Percentiles rank a stretch among this genome's conserved stretches.
phyloP scores from a whole-genome alignment of 2,329 filamentous ascomycete species.

The Monilinia aucupariae region DNA sequence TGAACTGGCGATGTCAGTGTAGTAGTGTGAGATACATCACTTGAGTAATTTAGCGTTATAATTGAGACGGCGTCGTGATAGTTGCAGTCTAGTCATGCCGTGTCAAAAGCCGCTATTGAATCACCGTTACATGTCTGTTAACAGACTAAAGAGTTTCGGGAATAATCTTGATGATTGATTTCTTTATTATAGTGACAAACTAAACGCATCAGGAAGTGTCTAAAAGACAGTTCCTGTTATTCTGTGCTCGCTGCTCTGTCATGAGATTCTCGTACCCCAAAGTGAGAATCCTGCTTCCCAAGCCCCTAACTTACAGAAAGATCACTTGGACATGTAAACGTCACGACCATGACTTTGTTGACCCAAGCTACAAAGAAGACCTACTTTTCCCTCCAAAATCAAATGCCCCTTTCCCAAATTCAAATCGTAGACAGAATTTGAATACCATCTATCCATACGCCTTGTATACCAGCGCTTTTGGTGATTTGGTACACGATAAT shows the following conservation, averaged over 20 bases:
- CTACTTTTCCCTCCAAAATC: background rate
- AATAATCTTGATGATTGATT: background rate
- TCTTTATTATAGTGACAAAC: background rate
- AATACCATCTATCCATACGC: background rate
- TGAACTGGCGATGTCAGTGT: too few relatives aligned
- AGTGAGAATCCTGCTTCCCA: too few relatives aligned
- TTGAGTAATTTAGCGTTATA: too few relatives aligned
- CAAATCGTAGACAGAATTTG: background rate
- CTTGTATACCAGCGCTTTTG: too few relatives aligned
- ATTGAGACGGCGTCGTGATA: background rate
- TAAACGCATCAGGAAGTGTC: background rate
- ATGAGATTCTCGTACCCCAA: background rate
- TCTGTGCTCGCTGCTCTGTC: background rate
- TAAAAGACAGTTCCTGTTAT: rapidly evolving
- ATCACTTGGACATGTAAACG: too few relatives aligned
- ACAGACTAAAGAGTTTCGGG: background rate
- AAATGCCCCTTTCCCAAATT: background rate
- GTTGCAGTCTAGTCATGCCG: background rate
- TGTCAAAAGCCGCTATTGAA: background rate
- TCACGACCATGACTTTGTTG: background rate
- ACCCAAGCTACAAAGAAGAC: too few relatives aligned
- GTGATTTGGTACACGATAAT: background rate
- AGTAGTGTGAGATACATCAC: too few relatives aligned
- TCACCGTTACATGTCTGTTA: background rate
- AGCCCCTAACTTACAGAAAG: background rate